Conservation (phyloP, 352 stramenopile species). For the Globisporangium spiculum region DNA sequence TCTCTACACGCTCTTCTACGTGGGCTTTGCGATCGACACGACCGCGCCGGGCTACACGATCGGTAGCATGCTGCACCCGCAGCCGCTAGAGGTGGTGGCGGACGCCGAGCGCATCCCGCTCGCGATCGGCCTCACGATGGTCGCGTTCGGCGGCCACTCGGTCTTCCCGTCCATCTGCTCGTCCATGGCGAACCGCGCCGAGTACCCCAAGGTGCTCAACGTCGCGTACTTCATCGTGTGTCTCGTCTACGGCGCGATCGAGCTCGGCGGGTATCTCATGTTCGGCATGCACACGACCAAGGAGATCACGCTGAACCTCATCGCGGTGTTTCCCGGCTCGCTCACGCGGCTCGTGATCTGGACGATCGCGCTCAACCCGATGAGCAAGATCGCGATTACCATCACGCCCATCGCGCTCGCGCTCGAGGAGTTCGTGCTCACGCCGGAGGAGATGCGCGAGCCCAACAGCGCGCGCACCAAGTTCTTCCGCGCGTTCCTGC, state of each 20-base stretch:
- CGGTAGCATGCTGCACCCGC: constrained; percentile 62
- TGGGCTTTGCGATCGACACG: constrained; percentile 60
- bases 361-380: constrained; percentile 84
- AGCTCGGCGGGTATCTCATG: constrained; percentile 81
- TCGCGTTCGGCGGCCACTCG: constrained; percentile 85
- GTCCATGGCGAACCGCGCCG: constrained; percentile 58
- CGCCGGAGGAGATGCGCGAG: constrained; percentile 31
- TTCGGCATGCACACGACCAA: constrained; percentile 77
- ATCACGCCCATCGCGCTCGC: constrained; percentile 75
- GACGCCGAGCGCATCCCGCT: constrained; percentile 68
- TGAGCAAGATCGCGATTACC: constrained; percentile 88
- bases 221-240: constrained; percentile 72
- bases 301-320: constrained; percentile 86
- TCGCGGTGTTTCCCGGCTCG: constrained; percentile 51
- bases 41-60: constrained; percentile 29
- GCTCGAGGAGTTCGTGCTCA: constrained; percentile 72
- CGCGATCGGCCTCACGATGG: constrained; percentile 82
- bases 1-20: constrained; percentile 71
- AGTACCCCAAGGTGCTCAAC: constrained; percentile 72
- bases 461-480: constrained; percentile 29
- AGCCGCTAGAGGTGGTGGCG: constrained; percentile 59
- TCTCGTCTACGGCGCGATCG: constrained; percentile 72
- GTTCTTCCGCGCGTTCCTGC: constrained; percentile 63
- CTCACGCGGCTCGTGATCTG: constrained; percentile 72
- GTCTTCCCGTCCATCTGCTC: constrained; percentile 90